Base-by-base conservation (phyloP, 805 yeast genomes). In the Candida palmyrensis region DNA sequence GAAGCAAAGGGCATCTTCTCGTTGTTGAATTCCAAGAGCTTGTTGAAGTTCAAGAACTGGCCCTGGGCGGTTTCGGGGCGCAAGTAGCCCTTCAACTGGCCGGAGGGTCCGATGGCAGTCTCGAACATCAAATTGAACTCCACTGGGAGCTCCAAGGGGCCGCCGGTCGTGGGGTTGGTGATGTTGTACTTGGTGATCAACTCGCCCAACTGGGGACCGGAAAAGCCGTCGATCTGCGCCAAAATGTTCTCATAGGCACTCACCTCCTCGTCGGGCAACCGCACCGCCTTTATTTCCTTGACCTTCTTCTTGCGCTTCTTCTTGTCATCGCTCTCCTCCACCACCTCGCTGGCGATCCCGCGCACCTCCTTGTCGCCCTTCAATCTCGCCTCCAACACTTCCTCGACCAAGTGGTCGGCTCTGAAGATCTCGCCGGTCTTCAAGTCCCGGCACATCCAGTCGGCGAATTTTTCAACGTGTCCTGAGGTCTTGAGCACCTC, bases 51-150 rank as follows among this genome's bases (percentile, higher is more conserved):
- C 57, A 92, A 73, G 62, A 92, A 92, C 69, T 92, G 98, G 55
- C 99, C 99, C 73, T 92, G 99, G 17, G 99, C 99, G 43, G 99
- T 92, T 71, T 92, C 99, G 41, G 99, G 99, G 66, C 99, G 81
- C 56, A 92, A 67, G 66, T 76, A 92, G 47, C 98, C 98, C 71
- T 85, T 89, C 59, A 89, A 68, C 58, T 82, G 87, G 53, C 98
- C 98, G 34, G 97, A 85, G 41, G 99, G 98, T 35, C 99, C 99
- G 59, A 92, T 94, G 37, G 96, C 96, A 39, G 99, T 92, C 67
- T 90, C 97, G 58, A 92, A 92, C 99, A 92, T 92, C 61, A 92
- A 77, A 71, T 92, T 92, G 78, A 92, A 92, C 62, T 89, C 97
- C 50, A 71, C 77, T 46, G 99, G 99, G 28, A 82, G 82, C 61